phyloP scores from a whole-genome alignment of 306 rosid species.

The barrel medic (Medicago truncatula) region MtrunA17r5.0-ANR NC_053043.1:7130001-7130500 shows the following conservation, averaged over 20 bases:
- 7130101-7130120: constrained; percentile 82
- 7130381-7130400: constrained; percentile 61
- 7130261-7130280: constrained; percentile 44
- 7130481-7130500: constrained; percentile 35
- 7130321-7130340: constrained; percentile 47
- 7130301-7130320: constrained; percentile 40
- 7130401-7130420: constrained; percentile 52
- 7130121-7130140: constrained; percentile 69
- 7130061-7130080: constrained; percentile 43
- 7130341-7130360: constrained; percentile 49
- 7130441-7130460: constrained; percentile 40
- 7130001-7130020: constrained; percentile 7
- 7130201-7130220: constrained; percentile 81
- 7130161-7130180: constrained; percentile 77
- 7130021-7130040: constrained; percentile 21
- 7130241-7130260: constrained; percentile 60
- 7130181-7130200: constrained; percentile 82
- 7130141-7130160: constrained; percentile 89
- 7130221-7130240: constrained; percentile 72
- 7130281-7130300: constrained; percentile 50
- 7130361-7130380: constrained; percentile 50
- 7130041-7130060: constrained; percentile 36
- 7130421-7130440: constrained; percentile 50
- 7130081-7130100: constrained; percentile 85
- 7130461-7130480: constrained; percentile 49